Conservation (phyloP, 148 eudicot genomes). For the Nepenthes gracilis region DNA sequence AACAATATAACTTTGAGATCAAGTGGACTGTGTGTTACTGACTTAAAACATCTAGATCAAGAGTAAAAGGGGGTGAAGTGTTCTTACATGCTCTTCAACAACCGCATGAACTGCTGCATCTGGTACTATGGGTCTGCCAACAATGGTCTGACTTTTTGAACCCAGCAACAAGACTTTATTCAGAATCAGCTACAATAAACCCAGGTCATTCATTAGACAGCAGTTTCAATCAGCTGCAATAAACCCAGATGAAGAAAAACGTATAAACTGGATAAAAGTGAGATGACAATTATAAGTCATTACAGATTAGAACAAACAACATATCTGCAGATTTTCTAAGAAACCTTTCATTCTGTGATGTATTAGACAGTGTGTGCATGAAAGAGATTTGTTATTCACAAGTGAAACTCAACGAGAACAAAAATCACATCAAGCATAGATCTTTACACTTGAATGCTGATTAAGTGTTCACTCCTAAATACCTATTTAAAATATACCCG, state of each 20-base stretch:
- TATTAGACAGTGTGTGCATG: no score
- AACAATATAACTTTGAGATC: neutral
- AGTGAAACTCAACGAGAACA: no score
- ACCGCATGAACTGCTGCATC: slow-evolving; percentile 86
- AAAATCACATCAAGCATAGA: no score
- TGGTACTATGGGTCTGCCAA: slow-evolving; percentile 84
- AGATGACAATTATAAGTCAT: no score
- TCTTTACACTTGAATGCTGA: no score
- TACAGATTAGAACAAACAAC: no score
- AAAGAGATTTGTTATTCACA: no score
- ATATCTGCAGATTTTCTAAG: no score
- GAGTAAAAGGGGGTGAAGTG: neutral
- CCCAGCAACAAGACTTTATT: slow-evolving; percentile 86
- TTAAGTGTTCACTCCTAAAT: no score
- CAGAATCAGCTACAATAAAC: slow-evolving; percentile 55
- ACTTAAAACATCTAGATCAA: neutral
- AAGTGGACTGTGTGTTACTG: neutral
- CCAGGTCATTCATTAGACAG: neutral
- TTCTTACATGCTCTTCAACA: slow-evolving; percentile 94
- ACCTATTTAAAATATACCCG: no score
- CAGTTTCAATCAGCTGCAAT: neutral
- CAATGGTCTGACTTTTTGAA: slow-evolving; percentile 68
- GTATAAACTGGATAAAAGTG: neutral
- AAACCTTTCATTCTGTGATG: no score
- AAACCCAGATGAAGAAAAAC: neutral